A percentile compares a stretch with the other conserved stretches of the same genome.
phyloP scores from a whole-genome alignment of 257 asterid species.

The Plantago major region DNA sequence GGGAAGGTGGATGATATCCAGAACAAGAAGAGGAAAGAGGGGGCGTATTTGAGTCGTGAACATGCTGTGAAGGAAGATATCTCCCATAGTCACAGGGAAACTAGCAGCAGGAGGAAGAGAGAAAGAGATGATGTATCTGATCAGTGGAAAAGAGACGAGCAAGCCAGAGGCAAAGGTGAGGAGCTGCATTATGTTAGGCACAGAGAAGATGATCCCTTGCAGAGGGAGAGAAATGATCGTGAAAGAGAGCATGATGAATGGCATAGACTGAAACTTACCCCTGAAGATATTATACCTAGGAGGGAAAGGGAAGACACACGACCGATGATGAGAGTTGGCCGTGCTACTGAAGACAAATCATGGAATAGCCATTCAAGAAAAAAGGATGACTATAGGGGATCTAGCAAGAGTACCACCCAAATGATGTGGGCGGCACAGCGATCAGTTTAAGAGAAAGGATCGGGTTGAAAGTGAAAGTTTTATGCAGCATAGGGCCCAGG shows the following conservation, averaged over 20 bases:
- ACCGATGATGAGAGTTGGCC: conserved; percentile 50
- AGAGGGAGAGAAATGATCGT: conserved; percentile 72
- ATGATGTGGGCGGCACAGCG: conserved; percentile 52
- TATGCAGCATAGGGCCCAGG: conserved; percentile 64
- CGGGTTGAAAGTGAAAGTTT: conserved; percentile 58
- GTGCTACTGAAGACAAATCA: conserved; percentile 62
- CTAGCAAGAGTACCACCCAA: conserved; percentile 59
- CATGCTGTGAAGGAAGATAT: conserved; percentile 55
- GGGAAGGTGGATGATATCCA: conserved; percentile 53
- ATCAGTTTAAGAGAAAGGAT: conserved; percentile 67
- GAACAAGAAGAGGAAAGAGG: conserved; percentile 76
- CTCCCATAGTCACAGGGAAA: conserved; percentile 52
- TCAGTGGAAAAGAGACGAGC: conserved; percentile 69
- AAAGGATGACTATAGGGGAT: conserved; percentile 64
- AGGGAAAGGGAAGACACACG: conserved; percentile 73
- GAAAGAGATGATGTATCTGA: conserved; percentile 77
- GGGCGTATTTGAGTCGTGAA: conserved; percentile 41
- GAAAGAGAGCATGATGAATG: conserved; percentile 84
- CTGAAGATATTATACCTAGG: conserved; percentile 55
- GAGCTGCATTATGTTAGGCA: conserved; percentile 57
- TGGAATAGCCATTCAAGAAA: conserved; percentile 63
- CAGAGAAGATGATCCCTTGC: conserved; percentile 60
- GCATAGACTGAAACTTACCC: conserved; percentile 59
- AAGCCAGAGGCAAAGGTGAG: conserved; percentile 52
- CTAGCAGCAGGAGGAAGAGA: conserved; percentile 64